phyloP scores from a whole-genome alignment of 2,329 filamentous ascomycete species.

The Mycogone perniciosa region DNA sequence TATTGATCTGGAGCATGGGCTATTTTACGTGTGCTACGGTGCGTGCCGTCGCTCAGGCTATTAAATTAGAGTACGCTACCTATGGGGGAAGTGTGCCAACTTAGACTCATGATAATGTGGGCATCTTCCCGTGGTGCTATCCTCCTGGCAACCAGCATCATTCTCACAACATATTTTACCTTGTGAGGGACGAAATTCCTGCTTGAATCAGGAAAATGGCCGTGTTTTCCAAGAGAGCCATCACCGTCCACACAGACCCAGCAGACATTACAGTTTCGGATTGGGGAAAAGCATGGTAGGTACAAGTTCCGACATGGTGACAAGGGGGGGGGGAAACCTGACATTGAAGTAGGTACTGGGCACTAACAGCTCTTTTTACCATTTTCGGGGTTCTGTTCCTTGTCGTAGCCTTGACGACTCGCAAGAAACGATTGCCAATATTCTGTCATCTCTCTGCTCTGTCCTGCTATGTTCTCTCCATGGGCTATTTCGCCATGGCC shows the following conservation, averaged over 20 bases:
- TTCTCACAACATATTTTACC: not conserved
- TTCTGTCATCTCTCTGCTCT: not conserved
- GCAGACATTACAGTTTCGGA: not conserved
- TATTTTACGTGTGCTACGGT: no score
- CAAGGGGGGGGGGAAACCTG: not conserved
- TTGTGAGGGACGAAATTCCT: not conserved
- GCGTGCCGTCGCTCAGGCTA: no score
- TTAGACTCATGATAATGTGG: no score
- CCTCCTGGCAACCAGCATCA: no score
- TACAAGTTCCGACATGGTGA: not conserved
- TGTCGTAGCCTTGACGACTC: not conserved
- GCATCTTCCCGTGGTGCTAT: no score
- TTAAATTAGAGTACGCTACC: no score
- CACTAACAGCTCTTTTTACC: not conserved
- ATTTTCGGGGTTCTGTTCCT: not conserved
- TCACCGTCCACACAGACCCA: not conserved
- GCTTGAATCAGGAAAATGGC: not conserved
- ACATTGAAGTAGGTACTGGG: not conserved
- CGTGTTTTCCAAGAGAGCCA: not conserved
- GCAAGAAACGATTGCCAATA: not conserved
- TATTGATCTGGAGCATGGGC: no score
- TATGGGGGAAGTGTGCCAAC: no score
- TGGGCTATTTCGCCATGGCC: slow-evolving; percentile 47
- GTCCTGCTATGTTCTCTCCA: slow-evolving; percentile 31
- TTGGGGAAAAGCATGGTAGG: not conserved